Percentiles rank a stretch among this genome's conserved stretches.
phyloP scores from a whole-genome alignment of 2,329 filamentous ascomycete genomes.

The Xylariaceae sp. region DNA sequence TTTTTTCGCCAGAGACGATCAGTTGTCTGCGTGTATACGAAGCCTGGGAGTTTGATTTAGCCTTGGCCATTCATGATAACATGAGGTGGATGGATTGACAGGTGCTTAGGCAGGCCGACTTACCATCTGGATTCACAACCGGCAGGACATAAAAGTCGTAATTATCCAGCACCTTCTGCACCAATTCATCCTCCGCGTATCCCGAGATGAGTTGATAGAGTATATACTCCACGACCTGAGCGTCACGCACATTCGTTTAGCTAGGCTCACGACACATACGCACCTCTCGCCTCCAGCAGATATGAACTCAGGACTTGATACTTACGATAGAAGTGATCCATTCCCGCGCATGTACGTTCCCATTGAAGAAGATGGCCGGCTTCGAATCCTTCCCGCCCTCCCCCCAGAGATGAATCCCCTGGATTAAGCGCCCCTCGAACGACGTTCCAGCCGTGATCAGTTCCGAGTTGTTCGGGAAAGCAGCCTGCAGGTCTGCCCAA shows the following conservation, averaged over 20 bases:
- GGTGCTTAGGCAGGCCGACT: conserved; percentile 8
- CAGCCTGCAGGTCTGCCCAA: conserved; percentile 42
- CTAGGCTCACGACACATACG: neutral
- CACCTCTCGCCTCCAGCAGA: neutral
- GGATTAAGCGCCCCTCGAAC: conserved; percentile 49
- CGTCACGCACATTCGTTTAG: neutral
- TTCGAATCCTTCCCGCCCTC: conserved; percentile 41
- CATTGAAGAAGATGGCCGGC: conserved; percentile 49
- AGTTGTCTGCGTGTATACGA: conserved; percentile 48
- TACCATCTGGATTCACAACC: conserved; percentile 50
- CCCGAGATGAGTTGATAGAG: conserved; percentile 44
- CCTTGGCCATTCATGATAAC: neutral
- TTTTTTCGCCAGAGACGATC: conserved; percentile 54
- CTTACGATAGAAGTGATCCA: conserved; percentile 55
- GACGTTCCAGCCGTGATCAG: conserved; percentile 45
- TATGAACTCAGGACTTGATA: conserved; percentile 27
- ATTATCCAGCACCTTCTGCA: conserved; percentile 46
- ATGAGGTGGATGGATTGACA: too few relatives aligned
- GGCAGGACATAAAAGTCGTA: conserved; percentile 58
- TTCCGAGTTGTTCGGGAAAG: conserved; percentile 45
- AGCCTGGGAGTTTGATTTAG: conserved; percentile 34
- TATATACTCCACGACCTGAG: conserved; percentile 44
- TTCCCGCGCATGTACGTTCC: conserved; percentile 51
- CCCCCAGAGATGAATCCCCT: conserved; percentile 56
- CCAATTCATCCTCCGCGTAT: conserved; percentile 38